A percentile compares a stretch with the other conserved stretches of the same genome.
phyloP scores from a whole-genome alignment of 1,139 yeast species.

The Diutina pseudorugosa region DNA sequence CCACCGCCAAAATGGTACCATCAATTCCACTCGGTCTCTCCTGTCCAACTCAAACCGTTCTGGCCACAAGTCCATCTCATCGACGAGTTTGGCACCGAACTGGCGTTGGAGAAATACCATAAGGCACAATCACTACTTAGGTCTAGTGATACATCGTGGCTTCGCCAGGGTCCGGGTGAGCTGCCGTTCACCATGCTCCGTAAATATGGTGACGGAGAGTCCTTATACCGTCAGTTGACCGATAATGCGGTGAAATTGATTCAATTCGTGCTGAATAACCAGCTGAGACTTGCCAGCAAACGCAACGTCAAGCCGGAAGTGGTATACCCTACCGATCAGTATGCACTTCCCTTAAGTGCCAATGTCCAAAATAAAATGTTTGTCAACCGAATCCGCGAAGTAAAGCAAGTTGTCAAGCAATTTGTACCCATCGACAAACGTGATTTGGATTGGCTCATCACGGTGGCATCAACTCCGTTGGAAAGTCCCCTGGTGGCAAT shows the following conservation, averaged over 20 bases:
- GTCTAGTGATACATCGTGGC: slow-evolving; percentile 6
- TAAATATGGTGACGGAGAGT: background rate
- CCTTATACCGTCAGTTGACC: slow-evolving; percentile 16
- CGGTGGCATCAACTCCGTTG: slow-evolving; percentile 8
- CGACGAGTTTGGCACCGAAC: slow-evolving; percentile 15
- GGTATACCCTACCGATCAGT: slow-evolving; percentile 19
- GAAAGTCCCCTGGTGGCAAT: slow-evolving; percentile 7
- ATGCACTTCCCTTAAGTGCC: slow-evolving; percentile 22
- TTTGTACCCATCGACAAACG: slow-evolving; percentile 15
- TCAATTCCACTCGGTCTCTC: slow-evolving; percentile 13
- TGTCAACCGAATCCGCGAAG: slow-evolving; percentile 14
- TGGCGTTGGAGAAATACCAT: slow-evolving; percentile 5
- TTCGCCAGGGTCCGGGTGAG: slow-evolving; percentile 4
- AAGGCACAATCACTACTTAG: slow-evolving; percentile 5
- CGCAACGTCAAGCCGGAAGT: slow-evolving; percentile 15
- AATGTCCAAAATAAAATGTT: slow-evolving; percentile 17
- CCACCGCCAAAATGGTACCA: slow-evolving; percentile 12
- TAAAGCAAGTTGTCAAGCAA: slow-evolving; percentile 12
- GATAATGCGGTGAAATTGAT: slow-evolving; percentile 7
- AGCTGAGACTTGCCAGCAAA: background rate
- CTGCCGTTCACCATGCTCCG: slow-evolving; percentile 4
- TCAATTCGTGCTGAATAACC: background rate
- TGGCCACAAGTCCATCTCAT: slow-evolving; percentile 31
- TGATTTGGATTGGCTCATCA: slow-evolving; percentile 11
- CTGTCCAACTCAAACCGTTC: slow-evolving; percentile 12